Evolutionary conservation across 2,329 filamentous ascomycete genomes (phyloP), one percentile per base, ranked within the genome.

Genomic region (Tolypocladium sp.): DNA sequence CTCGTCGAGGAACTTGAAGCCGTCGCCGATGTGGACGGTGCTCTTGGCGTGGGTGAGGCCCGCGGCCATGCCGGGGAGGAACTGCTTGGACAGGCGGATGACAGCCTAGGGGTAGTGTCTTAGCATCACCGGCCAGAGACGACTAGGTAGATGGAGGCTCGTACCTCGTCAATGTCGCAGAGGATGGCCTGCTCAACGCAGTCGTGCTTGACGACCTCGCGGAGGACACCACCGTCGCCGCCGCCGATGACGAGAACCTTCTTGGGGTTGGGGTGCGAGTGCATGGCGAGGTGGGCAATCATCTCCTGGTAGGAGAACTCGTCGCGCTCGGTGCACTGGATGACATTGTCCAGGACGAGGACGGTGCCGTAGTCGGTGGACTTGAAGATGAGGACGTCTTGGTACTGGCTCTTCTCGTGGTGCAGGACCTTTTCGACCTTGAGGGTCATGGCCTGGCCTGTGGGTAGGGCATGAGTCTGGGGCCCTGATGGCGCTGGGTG

Each of bases 241-340:
- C 94, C 94, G 65, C 94, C 94, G 71, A 99, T 97, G 75, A 99
- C 94, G 60, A 99, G 87, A 58, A 99, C 94, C 79, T 92, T 95
- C 86, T 97, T 94, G 73, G 94, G 94, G 82, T 96, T 87, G 68
- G 94, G 94, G 85, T 99, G 94, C 58, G 93, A 91, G 85, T 96
- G 94, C 89, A 99, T 91, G 78, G 92, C 94, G 67, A 99, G 84
- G 79, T 99, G 92, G 68, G 93, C 92, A 78, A 99, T 99, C 94
- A 99, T 99, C 85, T 99, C 94, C 83, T 99, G 94, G 86, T 96
- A 96, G 69, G 92, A 91, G 83, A 97, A 99, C 82, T 99, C 94
- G 74, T 99, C 92, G 66, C 93, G 88, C 86, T 99, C 94, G 68
- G 94, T 97, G 85, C 88, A 92, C 80, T 99, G 94, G 77, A 99